Evolutionary conservation across 176 grass and related monocot genomes (phyloP).

Genomic region (Elymus sibiricus): DNA sequence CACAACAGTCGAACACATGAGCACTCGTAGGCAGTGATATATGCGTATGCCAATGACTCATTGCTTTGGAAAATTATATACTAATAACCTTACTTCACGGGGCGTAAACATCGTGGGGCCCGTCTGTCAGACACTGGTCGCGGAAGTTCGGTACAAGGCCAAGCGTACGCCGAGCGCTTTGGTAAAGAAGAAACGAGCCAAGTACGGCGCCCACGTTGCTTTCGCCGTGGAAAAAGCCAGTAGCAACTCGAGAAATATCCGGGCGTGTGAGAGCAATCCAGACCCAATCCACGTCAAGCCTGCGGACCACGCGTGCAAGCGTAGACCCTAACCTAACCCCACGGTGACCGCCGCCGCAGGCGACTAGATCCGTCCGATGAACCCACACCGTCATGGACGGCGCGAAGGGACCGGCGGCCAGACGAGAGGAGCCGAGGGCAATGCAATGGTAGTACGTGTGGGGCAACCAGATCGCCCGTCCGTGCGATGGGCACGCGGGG

Average conservation of each 20-base stretch:
- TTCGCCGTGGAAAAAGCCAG: conserved; percentile 20
- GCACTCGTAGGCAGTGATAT: neutral
- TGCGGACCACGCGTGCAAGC: neutral
- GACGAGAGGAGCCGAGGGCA: neutral
- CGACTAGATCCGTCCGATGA: neutral
- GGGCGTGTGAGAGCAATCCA: neutral
- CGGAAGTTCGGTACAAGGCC: neutral
- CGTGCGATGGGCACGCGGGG: no score
- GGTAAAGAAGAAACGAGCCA: neutral
- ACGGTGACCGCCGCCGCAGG: neutral
- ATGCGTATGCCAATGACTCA: neutral
- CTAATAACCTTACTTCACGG: neutral
- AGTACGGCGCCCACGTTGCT: conserved; percentile 15
- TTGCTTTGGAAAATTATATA: neutral
- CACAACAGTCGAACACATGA: neutral
- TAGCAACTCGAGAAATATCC: conserved; percentile 24
- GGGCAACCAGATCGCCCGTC: neutral
- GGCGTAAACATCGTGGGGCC: neutral
- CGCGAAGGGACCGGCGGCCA: neutral
- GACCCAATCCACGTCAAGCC: neutral
- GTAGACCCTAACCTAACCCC: neutral
- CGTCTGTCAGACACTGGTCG: neutral
- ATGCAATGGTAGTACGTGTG: neutral
- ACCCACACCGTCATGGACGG: neutral
- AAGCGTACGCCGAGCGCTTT: neutral